Evolutionary conservation across 2,329 filamentous ascomycete genomes (phyloP).

Genomic region (Aspergillus sp.): DNA sequence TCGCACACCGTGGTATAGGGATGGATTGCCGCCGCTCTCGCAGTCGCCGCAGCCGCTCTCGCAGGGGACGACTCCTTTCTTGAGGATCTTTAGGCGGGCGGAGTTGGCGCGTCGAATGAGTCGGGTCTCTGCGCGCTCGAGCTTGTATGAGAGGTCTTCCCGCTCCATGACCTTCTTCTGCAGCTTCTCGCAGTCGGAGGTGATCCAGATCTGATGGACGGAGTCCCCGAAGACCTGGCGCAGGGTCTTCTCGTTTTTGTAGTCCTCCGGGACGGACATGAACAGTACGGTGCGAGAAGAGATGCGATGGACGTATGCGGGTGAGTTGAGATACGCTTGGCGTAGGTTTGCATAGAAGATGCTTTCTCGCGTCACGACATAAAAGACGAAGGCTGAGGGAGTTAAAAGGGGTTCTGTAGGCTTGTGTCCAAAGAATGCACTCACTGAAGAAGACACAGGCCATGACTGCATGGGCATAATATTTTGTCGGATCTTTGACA

Average conservation of each 20-base stretch:
- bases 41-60: slow-evolving; percentile 26
- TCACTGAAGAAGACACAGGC: slow-evolving; percentile 74
- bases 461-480: slow-evolving; percentile 76
- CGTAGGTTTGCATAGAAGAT: slow-evolving; percentile 89
- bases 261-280: slow-evolving; percentile 75
- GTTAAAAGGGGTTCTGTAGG: no score
- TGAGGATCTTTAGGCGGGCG: slow-evolving; percentile 61
- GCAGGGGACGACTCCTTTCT: slow-evolving; percentile 19
- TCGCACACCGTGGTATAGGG: slow-evolving; percentile 43
- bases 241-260: slow-evolving; percentile 71
- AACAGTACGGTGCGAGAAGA: slow-evolving; percentile 88
- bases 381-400: slow-evolving; percentile 69
- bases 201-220: slow-evolving; percentile 82
- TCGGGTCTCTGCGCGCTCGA: slow-evolving; percentile 85
- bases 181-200: slow-evolving; percentile 71
- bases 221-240: slow-evolving; percentile 76
- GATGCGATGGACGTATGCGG: slow-evolving; percentile 76
- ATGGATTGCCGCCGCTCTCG: slow-evolving; percentile 25
- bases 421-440: no score
- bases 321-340: slow-evolving; percentile 85
- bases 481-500: slow-evolving; percentile 60
- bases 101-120: slow-evolving; percentile 77
- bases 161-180: slow-evolving; percentile 76
- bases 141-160: slow-evolving; percentile 71
- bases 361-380: slow-evolving; percentile 79